phyloP scores from a whole-genome alignment of 495 filamentous ascomycete species.

The Neurospora sp. region DNA sequence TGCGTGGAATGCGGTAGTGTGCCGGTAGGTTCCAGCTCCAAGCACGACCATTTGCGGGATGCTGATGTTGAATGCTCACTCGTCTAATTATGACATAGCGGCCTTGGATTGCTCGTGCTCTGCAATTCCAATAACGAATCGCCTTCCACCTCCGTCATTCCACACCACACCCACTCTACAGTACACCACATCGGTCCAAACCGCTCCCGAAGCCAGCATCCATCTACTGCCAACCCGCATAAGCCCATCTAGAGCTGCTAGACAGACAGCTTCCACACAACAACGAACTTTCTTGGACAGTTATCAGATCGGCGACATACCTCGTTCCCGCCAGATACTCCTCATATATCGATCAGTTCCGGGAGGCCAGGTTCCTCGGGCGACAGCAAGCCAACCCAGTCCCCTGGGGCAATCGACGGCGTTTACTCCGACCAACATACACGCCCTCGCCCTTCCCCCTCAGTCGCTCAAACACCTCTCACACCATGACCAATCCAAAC shows the following conservation, averaged over 20 bases:
- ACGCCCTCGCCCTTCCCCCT: neutral
- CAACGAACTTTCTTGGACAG: neutral
- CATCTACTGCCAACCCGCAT: neutral
- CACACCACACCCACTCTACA: neutral
- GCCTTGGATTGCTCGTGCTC: neutral
- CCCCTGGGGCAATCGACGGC: neutral
- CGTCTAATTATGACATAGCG: neutral
- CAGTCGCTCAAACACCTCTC: neutral
- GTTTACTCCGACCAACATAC: neutral
- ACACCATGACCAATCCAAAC: neutral
- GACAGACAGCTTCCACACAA: neutral
- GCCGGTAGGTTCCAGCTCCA: neutral
- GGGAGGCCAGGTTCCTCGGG: neutral
- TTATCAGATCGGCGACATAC: neutral
- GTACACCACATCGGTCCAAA: neutral
- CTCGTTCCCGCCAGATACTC: neutral
- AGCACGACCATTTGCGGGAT: neutral
- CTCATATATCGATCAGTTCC: neutral
- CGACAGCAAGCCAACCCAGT: neutral
- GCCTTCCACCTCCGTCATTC: neutral
- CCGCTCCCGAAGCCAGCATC: neutral
- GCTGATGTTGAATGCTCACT: neutral
- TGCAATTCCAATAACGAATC: neutral
- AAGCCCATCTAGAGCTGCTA: neutral
- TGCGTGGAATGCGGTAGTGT: neutral